These are phyloP conservation scores for Pseudocercospora musae DNA, from an alignment of 2,329 filamentous ascomycete genomes.

Conservation along the genomic window DNA sequence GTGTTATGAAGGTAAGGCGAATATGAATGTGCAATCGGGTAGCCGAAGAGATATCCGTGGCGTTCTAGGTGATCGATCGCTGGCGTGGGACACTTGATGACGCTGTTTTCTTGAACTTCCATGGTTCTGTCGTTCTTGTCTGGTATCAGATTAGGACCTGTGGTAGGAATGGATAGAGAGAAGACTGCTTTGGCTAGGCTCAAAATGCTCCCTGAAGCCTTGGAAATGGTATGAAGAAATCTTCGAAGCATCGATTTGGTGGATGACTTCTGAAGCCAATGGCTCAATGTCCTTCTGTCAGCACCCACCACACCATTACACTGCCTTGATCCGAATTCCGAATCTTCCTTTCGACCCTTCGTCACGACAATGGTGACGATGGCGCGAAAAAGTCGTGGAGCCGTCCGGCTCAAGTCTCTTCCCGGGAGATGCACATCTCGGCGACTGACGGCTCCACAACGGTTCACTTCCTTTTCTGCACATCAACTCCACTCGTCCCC, in stretches of 20 bases:
- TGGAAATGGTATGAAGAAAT: not conserved
- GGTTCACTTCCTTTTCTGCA: not conserved
- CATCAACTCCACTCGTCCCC: not conserved
- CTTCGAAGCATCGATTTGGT: not conserved
- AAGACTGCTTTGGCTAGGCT: not conserved
- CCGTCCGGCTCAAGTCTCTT: slow-evolving; percentile 3
- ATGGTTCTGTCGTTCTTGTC: not conserved
- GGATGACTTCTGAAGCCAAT: not conserved
- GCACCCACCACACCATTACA: not conserved
- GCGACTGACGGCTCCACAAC: slow-evolving; percentile 8
- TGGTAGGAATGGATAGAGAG: not conserved
- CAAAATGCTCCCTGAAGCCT: not conserved
- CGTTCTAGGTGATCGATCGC: slow-evolving; percentile 41
- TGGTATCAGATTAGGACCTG: not conserved
- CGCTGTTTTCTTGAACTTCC: slow-evolving; percentile 14
- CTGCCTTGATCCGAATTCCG: not conserved
- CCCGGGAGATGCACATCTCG: not conserved
- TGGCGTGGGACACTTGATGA: slow-evolving; percentile 27
- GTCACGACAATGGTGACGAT: not conserved
- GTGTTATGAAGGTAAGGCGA: slow-evolving; percentile 55
- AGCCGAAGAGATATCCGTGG: slow-evolving; percentile 56
- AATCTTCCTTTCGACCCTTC: not conserved
- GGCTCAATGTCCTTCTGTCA: not conserved
- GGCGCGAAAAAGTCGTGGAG: not conserved
- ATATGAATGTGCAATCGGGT: slow-evolving; percentile 56